Evolutionary conservation across 257 asterid species (phyloP), one percentile per base, ranked within the genome.

Genomic region (Petrea volubilis): DNA sequence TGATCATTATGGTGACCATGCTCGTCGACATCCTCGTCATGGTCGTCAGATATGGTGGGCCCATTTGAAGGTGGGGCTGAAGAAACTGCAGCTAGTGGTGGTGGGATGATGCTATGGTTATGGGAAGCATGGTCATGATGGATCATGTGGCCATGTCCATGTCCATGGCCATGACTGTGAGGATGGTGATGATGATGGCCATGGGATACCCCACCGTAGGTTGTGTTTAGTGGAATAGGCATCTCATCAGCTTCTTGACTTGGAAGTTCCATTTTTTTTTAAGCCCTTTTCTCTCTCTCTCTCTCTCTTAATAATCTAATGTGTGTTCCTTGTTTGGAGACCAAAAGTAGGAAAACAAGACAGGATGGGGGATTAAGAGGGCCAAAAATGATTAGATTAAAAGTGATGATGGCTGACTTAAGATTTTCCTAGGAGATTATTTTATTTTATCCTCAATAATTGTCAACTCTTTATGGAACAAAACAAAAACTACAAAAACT

Each of bases 151-250:
- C 67, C 74, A 71, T 77, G 86, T 1, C 80, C 82, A 64, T 74
- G 82, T 18, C 69, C 56, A 65, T 60, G 77, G 34, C 10, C 1
- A 62, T 68, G 76, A 7, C 12, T 8, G 10, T 38, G 43, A 7
- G 5, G 43, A 7, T 4, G 43, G 10, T 3, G 43, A 38, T 38
- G 43, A 38, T 8, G 43, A 41, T 47, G 55, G 20, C 40, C 73
- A 64, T 75, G 80, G 6, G 43, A 38, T 10, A 75, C 85, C 15
- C 79, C 85, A 64, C 85, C 86, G 71, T 90, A 93, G 21, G 89
- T 66, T 24, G 82, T 88, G 83, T 78, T 90, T 20, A 93, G 87
- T n/a, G 98, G 98, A 20, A 87, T 40, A 64, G 96, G 88, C 92
- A 88, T 85, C 5, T 55, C 72, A 11, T 69, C 76, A 3, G 28